A percentile compares a stretch with the other conserved stretches of the same genome.
phyloP scores from a whole-genome alignment of 306 rosid genomes.

The Fragaria ananassa region DNA sequence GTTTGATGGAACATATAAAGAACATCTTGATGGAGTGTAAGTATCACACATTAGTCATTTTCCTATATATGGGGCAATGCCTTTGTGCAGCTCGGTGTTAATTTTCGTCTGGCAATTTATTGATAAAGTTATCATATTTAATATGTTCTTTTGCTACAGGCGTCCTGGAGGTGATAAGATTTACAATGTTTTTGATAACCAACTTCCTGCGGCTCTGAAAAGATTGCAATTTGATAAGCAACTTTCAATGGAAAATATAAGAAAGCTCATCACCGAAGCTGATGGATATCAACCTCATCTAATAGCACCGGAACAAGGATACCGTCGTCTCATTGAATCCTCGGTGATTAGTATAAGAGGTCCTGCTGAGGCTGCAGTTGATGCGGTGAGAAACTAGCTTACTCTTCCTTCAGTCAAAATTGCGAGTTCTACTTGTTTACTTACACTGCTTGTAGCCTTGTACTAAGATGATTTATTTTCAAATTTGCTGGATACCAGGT shows the following conservation, averaged over 20 bases:
- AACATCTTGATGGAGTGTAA: constrained; percentile 95
- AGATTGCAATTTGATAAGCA: constrained; percentile 96
- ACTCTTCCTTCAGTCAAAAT: neutral
- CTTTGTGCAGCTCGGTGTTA: constrained; percentile 13
- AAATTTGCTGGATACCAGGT: constrained; percentile 46
- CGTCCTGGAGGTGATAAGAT: constrained; percentile 93
- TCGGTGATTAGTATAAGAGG: constrained; percentile 76
- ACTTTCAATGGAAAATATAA: constrained; percentile 89
- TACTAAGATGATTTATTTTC: constrained; percentile 15
- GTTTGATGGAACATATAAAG: constrained; percentile 84
- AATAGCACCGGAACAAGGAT: constrained; percentile 97
- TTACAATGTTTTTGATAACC: constrained; percentile 89
- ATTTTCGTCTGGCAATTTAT: constrained; percentile 3
- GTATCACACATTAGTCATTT: constrained; percentile 29
- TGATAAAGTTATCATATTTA: constrained; percentile 6
- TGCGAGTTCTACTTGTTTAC: constrained; percentile 1
- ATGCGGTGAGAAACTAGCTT: constrained; percentile 55
- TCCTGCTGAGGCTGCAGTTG: constrained; percentile 96
- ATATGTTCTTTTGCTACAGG: constrained; percentile 45
- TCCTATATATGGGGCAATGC: constrained; percentile 5
- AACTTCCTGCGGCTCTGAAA: constrained; percentile 92
- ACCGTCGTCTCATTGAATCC: constrained; percentile 91
- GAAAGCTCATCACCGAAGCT: constrained; percentile 90
- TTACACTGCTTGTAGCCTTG: neutral
- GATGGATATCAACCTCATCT: constrained; percentile 98